Base-by-base conservation (phyloP, 1,284 basidiomycete species). In the Agroathelia rolfsii region DNA sequence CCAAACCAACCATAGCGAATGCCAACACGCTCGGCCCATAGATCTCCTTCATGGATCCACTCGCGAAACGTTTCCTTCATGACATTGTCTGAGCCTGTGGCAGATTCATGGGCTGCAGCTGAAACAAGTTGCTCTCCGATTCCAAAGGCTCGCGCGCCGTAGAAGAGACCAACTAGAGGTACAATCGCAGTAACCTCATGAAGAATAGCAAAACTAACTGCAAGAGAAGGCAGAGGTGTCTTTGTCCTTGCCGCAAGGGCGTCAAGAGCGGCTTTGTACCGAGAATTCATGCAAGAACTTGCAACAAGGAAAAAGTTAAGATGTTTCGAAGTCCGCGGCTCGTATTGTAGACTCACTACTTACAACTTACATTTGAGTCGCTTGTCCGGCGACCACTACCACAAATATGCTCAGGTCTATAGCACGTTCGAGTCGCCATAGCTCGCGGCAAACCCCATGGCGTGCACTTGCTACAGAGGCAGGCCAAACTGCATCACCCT, bases 151-250 rank as follows among this genome's bases (percentile, higher is more conserved):
- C 77, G 64, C 10, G 88, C 76, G 1, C 68, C 59, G 45, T 76
- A 87, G 53, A 92, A 95, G 24, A 89, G 52, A 14, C 74, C 65
- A 3, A 81, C 64, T 18, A 94, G 62, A 1, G 90, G 89, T 0
- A 80, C 59, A 35, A 94, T 49, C 0, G 90, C 89, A 0, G 88
- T 93, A 10, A 89, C 46, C 53, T 96, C 92, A 52, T 95, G 92
- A 6, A 96, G 64, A 32, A 93, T 59, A 2, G 74, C 72, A 48
- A 95, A 94, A 1, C 88, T 86, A 22, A 84, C 45, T 3, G 80
- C 53, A 32, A 95, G 69, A 2, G 86, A 86, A 0, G 86, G 69
- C 0, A 92, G 55, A 5, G 87, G 81, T 1, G 80, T 66, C 11
- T 79, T 72, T 9, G 81, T 82, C 18, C 74, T 68, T 9, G 61